Base-by-base conservation (phyloP, 140 eudicot species). In the Flaveria floridana region DNA sequence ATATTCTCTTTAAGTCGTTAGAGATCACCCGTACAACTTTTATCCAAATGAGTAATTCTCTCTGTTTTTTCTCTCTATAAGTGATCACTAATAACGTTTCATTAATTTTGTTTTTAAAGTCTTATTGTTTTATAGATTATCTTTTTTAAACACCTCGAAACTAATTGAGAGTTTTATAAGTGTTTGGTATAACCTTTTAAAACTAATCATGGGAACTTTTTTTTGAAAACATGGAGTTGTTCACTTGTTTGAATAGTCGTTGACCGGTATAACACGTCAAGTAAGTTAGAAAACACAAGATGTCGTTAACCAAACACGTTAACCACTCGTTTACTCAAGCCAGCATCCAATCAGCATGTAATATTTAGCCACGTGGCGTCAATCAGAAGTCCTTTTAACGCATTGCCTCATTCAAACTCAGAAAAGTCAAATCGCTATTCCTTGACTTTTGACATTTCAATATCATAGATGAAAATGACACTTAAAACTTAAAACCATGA, bases 271-370 rank as follows among this genome's bases (percentile, higher is more conserved):
- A 46, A 59, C 73, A 80, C 80, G 77, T 10, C 28, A 66, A 79
- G 21, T 37, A 64, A 52, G 59, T 52, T 47, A 56, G 25, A 23
- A 20, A 20, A 59, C 37, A 44, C 56, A 65, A 28, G 2, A 55
- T 12, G 59, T 68, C 30, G 77, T 68, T 69, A 12, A 69, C 84
- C 77, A 68, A 80, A 74, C 80, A 34, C 56, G 80, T 74, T 68
- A 53, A 58, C 80, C 72, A 59, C 66, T 67, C 41, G 30, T 16
- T 73, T 47, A 19, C 39, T 65, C 44, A 50, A 25, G 23, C 16
- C 7, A 18, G 57, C 6, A 30, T 11, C 75, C 72, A 80, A 57
- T 80, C 70, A 57, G 0, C 28, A 12, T 26, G 26, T 12, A 42
- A 4, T 2, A 0, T 20, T 13, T 55, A 2, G 79, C 50, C 83